A percentile compares a stretch with the other conserved stretches of the same genome.
These are phyloP conservation scores for Chaetomidium leptoderma DNA, from an alignment of 495 filamentous ascomycete species.

Conservation along the genomic window DNA sequence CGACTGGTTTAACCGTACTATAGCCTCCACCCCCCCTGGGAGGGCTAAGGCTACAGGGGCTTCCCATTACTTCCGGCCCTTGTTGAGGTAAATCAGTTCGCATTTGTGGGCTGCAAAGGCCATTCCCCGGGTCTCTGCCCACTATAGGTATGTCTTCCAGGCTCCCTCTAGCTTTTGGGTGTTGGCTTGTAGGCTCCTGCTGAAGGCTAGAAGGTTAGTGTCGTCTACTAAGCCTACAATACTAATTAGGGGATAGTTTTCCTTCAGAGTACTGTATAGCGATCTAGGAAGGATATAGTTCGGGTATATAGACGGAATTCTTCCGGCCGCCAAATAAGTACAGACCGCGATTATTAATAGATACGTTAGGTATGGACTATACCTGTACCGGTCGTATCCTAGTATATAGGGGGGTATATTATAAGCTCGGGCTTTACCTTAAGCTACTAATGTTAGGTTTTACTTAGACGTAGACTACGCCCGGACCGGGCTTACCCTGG, in stretches of 20 bases:
- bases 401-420: too few relatives aligned
- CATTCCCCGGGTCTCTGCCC: neutral
- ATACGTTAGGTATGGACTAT: too few relatives aligned
- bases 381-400: too few relatives aligned
- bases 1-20: neutral
- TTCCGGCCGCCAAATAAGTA: too few relatives aligned
- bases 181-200: neutral
- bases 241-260: neutral
- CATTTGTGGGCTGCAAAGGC: neutral
- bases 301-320: too few relatives aligned
- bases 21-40: neutral
- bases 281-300: too few relatives aligned
- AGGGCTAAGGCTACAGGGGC: neutral
- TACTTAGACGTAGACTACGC: too few relatives aligned
- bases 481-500: too few relatives aligned
- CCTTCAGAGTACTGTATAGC: neutral
- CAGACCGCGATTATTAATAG: too few relatives aligned
- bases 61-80: neutral
- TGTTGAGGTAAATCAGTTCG: conserved; percentile 1
- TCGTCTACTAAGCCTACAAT: conserved; percentile 4
- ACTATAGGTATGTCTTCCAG: conserved; percentile 2
- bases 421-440: too few relatives aligned
- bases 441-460: too few relatives aligned
- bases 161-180: neutral
- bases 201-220: conserved; percentile 1